Base-by-base conservation (phyloP, 2,329 filamentous ascomycete species). In the Chalaropsis ovoidea region DNA sequence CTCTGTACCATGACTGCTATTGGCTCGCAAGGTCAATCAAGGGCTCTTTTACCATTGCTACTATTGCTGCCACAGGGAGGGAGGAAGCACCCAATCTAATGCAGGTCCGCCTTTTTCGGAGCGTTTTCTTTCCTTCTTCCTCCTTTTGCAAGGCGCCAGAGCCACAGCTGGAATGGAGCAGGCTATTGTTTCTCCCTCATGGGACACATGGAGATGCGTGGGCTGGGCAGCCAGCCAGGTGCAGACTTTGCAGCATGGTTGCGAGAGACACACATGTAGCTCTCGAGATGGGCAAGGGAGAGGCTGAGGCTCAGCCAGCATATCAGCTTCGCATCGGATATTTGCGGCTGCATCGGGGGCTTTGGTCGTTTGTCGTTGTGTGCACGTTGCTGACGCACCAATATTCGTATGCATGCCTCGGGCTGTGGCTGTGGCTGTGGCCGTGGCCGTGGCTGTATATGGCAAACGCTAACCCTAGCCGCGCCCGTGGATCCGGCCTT, bases 171-270 rank as follows among this genome's bases (percentile, higher is more conserved):
- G 15, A 35, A 39, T 58, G 27, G n/a, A 58, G 15, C 17, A 31
- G 17, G 54, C 27, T 15, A 58, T 35, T 58, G 54, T 58, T 58
- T 58, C 54, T 58, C 27, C 54, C 31, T 58, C 27, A 58, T 58
- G 27, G 39, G 54, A 58, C 54, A 58, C 54, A 39, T 58, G 54
- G 35, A 4, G 15, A 58, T 58, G 27, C 2, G 54, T 58, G 15
- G 24, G 47, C 47, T 52, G 19, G 19, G 11, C 11, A 24, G 11
- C 47, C 15, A 19, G 27, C 54, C 13, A 10, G 54, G 27, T 24
- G 22, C 45, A 49, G 22, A 56, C 52, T 31, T 31, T 31, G 52
- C 24, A 56, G 52, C 24, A 8, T 35, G 52, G 52, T 35, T 56
- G 22, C 15, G 17, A 56, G 22, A 31, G 52, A 56, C 13, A 49